Conservation (phyloP, 2,329 filamentous ascomycete species). For the Ophiocordyceps camponoti-rufipedis region DNA sequence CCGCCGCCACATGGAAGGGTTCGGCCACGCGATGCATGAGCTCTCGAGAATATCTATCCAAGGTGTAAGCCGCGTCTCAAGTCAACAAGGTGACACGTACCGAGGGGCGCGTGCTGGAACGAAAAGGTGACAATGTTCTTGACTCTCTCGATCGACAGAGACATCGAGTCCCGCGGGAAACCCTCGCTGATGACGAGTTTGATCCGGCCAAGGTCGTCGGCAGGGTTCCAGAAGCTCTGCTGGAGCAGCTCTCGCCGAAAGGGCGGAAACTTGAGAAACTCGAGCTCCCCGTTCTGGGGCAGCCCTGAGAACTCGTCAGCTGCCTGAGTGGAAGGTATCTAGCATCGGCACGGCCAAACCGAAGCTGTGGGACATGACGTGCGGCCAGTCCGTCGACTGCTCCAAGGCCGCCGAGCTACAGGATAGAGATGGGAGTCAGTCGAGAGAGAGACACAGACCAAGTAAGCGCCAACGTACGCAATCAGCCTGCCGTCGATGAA, state of each 20-base stretch:
- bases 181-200: constrained; percentile 62
- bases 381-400: constrained; percentile 30
- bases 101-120: constrained; percentile 67
- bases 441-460: background rate
- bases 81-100: constrained; percentile 25
- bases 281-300: constrained; percentile 37
- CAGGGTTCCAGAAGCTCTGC: constrained; percentile 53
- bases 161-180: constrained; percentile 34
- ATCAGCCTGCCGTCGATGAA: constrained; percentile 48
- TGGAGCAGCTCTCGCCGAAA: constrained; percentile 54
- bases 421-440: background rate
- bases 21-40: constrained; percentile 66
- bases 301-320: constrained; percentile 18
- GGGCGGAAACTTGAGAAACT: constrained; percentile 49
- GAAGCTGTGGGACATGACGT: constrained; percentile 25
- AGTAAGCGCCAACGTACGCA: constrained; percentile 23
- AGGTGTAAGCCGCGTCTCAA: background rate
- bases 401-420: constrained; percentile 35
- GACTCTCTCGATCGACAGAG: constrained; percentile 41
- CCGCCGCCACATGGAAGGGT: constrained; percentile 47
- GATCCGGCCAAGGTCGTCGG: constrained; percentile 55
- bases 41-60: constrained; percentile 48
- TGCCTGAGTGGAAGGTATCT: background rate
- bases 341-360: constrained; percentile 11
- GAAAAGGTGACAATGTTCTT: constrained; percentile 63